These are phyloP conservation scores for Phlyctochytrium planicorne DNA, from an alignment of 192 early-diverging fungal species.

Conservation along the genomic window DNA sequence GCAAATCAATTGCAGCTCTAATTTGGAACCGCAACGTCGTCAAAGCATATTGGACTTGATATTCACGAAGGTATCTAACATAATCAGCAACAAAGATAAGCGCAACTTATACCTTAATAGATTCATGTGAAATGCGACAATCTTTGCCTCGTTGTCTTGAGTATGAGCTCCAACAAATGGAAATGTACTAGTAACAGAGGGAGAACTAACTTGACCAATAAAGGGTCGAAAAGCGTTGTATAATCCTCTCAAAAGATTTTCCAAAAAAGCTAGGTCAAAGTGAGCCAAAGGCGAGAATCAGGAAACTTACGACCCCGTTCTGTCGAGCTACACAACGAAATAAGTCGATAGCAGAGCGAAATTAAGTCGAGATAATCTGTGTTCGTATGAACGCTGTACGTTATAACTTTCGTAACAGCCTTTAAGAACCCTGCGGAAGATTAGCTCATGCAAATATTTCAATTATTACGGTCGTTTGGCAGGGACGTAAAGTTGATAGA, in stretches of 20 bases:
- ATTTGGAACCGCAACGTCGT: not conserved
- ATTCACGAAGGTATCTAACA: not conserved
- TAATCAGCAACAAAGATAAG: not conserved
- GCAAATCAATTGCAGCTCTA: not conserved
- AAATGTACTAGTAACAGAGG: not conserved
- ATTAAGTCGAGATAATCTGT: not conserved
- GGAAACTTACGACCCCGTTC: not conserved
- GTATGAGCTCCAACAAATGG: not conserved
- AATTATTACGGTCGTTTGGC: too few species aligned
- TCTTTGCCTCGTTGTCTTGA: not conserved
- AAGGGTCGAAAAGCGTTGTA: not conserved
- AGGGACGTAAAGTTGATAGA: too few species aligned
- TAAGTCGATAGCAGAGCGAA: not conserved
- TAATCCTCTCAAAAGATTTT: not conserved
- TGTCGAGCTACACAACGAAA: not conserved
- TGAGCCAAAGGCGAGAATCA: not conserved
- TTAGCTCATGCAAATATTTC: not conserved
- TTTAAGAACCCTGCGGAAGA: not conserved
- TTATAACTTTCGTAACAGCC: not conserved
- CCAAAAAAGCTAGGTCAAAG: not conserved
- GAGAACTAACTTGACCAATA: not conserved
- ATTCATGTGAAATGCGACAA: not conserved
- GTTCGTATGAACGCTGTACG: not conserved
- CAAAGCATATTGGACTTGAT: not conserved
- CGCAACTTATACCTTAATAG: not conserved